Percentiles rank a stretch among this genome's conserved stretches.
Conservation (phyloP, 441 rosid genomes). For the Gossypium davidsonii region DNA sequence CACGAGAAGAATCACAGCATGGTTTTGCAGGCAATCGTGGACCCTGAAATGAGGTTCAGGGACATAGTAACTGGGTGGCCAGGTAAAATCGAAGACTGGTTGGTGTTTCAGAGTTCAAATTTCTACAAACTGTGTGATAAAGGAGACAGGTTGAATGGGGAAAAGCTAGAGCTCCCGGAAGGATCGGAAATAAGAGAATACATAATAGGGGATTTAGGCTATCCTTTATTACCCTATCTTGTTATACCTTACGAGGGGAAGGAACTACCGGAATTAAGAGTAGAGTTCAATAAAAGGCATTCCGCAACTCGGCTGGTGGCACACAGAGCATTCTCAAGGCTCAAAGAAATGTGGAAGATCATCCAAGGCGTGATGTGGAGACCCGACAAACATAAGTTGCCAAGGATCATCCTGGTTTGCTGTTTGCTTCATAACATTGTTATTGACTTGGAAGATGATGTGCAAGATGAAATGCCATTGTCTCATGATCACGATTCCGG, state of each 20-base stretch:
- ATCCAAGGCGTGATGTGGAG: slow-evolving; percentile 68
- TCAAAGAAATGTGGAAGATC: slow-evolving; percentile 62
- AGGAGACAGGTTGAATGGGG: slow-evolving; percentile 46
- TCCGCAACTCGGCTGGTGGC: slow-evolving; percentile 43
- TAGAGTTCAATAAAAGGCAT: slow-evolving; percentile 43
- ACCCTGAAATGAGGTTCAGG: slow-evolving; percentile 56
- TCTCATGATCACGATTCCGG: slow-evolving; percentile 38
- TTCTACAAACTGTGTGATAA: slow-evolving; percentile 41
- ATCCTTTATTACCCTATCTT: slow-evolving; percentile 60
- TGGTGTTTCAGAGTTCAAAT: slow-evolving; percentile 43
- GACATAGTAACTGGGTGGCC: slow-evolving; percentile 80
- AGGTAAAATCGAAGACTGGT: slow-evolving; percentile 43
- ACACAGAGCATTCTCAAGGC: slow-evolving; percentile 40
- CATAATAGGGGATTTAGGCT: slow-evolving; percentile 55
- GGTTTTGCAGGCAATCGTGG: slow-evolving; percentile 59
- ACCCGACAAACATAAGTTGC: slow-evolving; percentile 58
- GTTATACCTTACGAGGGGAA: slow-evolving; percentile 44
- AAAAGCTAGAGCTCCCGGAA: slow-evolving; percentile 25
- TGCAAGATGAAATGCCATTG: slow-evolving; percentile 21
- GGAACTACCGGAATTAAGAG: slow-evolving; percentile 31
- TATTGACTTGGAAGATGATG: slow-evolving; percentile 49
- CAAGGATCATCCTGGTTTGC: slow-evolving; percentile 63
- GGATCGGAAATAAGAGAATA: slow-evolving; percentile 52
- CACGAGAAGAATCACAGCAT: slow-evolving; percentile 55
- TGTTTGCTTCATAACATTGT: slow-evolving; percentile 66